A percentile compares a stretch with the other conserved stretches of the same genome.
phyloP scores from a whole-genome alignment of 2,329 filamentous ascomycete species.

The Penicillium sp. region DNA sequence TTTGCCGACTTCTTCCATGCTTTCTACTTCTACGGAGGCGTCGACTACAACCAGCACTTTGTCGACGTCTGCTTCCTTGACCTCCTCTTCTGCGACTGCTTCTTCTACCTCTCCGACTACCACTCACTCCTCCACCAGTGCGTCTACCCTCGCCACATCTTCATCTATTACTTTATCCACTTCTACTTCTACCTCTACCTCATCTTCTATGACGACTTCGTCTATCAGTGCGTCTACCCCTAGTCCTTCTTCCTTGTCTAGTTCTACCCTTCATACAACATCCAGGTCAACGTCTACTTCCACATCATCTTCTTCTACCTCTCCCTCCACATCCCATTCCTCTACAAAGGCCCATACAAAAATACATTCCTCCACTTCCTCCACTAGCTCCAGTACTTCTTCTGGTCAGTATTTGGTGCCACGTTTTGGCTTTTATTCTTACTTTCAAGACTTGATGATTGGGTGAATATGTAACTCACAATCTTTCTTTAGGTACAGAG shows the following conservation, averaged over 20 bases:
- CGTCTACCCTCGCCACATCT: background rate
- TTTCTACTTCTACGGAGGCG: slow-evolving; percentile 19
- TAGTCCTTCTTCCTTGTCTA: slow-evolving; percentile 10
- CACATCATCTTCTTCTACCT: background rate
- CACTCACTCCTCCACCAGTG: slow-evolving; percentile 14
- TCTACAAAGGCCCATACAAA: background rate
- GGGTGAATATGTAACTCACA: slow-evolving; percentile 7
- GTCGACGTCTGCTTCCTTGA: slow-evolving; percentile 13
- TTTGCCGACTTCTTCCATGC: slow-evolving; percentile 18
- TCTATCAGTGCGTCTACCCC: slow-evolving; percentile 23
- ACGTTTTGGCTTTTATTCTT: slow-evolving; percentile 16
- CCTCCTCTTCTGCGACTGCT: slow-evolving; percentile 9
- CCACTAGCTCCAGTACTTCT: slow-evolving; percentile 23
- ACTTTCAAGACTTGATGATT: background rate
- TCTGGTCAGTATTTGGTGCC: slow-evolving; percentile 30
- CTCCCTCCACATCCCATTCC: background rate
- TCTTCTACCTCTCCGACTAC: slow-evolving; percentile 21
- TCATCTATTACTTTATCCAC: slow-evolving; percentile 20
- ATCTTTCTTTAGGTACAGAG: background rate
- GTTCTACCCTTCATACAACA: slow-evolving; percentile 9
- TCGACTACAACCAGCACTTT: slow-evolving; percentile 19
- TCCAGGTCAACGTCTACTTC: background rate
- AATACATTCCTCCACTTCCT: slow-evolving; percentile 13
- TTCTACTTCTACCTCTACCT: slow-evolving; percentile 26
- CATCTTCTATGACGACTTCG: slow-evolving; percentile 23